Conservation (phyloP, 352 stramenopile genomes). For the Phytophthora syringae region DNA sequence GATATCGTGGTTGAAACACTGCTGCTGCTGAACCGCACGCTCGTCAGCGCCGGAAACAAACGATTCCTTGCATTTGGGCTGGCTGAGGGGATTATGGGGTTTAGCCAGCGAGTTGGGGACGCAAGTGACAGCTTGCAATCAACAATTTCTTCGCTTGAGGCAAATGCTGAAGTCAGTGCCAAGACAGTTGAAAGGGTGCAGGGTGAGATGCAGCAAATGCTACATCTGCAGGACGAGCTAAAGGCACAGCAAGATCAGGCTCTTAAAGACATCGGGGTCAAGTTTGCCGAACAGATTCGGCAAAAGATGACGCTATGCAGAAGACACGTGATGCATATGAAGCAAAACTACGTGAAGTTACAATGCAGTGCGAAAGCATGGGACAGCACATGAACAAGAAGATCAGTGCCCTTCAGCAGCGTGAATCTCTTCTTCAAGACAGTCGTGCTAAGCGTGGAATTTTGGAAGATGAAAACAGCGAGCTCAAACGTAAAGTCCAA, state of each 20-base stretch:
- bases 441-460: conserved; percentile 55
- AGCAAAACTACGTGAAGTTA: conserved; percentile 64
- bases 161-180: conserved; percentile 48
- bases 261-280: conserved; percentile 59
- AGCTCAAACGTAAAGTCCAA: conserved; percentile 79
- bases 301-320: conserved; percentile 64
- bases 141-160: conserved; percentile 55
- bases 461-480: conserved; percentile 79
- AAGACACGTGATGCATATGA: conserved; percentile 74
- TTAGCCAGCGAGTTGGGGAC: conserved; percentile 57
- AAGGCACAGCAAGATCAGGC: conserved; percentile 73
- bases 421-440: conserved; percentile 75
- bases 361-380: conserved; percentile 71
- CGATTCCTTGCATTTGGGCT: conserved; percentile 67
- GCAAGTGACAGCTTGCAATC: conserved; percentile 64
- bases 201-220: conserved; percentile 61
- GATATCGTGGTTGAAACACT: conserved; percentile 71
- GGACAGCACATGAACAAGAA: conserved; percentile 84
- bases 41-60: conserved; percentile 60
- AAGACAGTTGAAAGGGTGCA: conserved; percentile 66
- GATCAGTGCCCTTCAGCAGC: conserved; percentile 65
- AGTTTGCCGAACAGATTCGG: conserved; percentile 68
- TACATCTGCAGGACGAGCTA: conserved; percentile 59
- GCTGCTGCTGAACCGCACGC: conserved; percentile 58
- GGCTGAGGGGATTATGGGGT: conserved; percentile 66